phyloP scores from a whole-genome alignment of 352 stramenopile genomes.

The Phytophthora sp. region DNA sequence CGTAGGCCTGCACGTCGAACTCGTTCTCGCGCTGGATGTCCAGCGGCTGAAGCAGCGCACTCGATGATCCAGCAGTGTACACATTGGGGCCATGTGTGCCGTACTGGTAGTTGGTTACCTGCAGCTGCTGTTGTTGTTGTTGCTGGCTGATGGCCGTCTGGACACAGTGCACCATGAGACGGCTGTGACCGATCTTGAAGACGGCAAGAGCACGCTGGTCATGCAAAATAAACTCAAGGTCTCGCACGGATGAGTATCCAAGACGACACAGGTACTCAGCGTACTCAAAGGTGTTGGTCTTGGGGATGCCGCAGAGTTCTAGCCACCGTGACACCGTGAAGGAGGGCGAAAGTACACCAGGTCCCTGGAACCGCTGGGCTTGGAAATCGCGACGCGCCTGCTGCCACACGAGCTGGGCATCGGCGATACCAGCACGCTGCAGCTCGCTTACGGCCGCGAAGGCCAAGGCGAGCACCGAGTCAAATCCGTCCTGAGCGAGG shows the following conservation, averaged over 20 bases:
- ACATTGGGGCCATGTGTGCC: conserved; percentile 31
- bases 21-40: conserved; percentile 63
- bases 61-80: conserved; percentile 46
- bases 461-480: conserved; percentile 59
- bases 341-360: conserved; percentile 39
- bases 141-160: conserved; percentile 37
- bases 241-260: conserved; percentile 62
- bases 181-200: conserved; percentile 55
- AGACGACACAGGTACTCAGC: conserved; percentile 59
- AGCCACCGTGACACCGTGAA: conserved; percentile 72
- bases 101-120: conserved; percentile 41
- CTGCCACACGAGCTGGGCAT: conserved; percentile 58
- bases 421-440: conserved; percentile 51
- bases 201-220: conserved; percentile 51
- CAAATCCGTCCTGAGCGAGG: conserved; percentile 63
- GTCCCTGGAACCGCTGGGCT: conserved; percentile 45
- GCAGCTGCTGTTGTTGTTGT: conserved; percentile 33
- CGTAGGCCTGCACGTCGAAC: conserved; percentile 53
- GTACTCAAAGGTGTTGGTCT: conserved; percentile 55
- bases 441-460: conserved; percentile 60
- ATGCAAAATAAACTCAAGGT: conserved; percentile 65
- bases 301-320: conserved; percentile 58
- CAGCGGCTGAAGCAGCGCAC: conserved; percentile 53
- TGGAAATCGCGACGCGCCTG: conserved; percentile 54
- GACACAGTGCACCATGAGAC: conserved; percentile 54